phyloP scores from a whole-genome alignment of 257 asterid species.

The Lantana camara region DNA sequence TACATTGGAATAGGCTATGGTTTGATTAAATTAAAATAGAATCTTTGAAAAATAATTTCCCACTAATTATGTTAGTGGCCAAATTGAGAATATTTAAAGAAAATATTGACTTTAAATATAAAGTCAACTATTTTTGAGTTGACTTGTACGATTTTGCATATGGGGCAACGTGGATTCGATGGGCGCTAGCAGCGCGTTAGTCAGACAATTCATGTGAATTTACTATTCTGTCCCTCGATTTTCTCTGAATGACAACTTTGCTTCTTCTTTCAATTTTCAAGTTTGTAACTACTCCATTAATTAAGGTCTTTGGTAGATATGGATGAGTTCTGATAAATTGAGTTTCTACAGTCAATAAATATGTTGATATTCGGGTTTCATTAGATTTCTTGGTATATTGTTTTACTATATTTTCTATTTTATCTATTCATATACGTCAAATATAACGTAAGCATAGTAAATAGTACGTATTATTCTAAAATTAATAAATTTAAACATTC shows the following conservation, averaged over 20 bases:
- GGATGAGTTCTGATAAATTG: too few species aligned
- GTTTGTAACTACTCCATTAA: background rate
- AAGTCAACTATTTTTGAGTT: slow-evolving; percentile 24
- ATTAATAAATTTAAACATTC: too few species aligned
- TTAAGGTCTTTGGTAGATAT: background rate
- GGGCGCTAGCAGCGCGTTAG: slow-evolving; percentile 13
- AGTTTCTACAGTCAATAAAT: too few species aligned
- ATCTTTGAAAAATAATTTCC: background rate
- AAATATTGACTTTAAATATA: background rate
- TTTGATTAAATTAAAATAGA: too few species aligned
- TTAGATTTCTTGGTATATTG: too few species aligned
- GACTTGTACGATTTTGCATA: background rate
- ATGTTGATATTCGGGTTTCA: too few species aligned
- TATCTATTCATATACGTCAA: too few species aligned
- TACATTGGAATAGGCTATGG: too few species aligned
- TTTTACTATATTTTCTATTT: too few species aligned
- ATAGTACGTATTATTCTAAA: too few species aligned
- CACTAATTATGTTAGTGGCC: slow-evolving; percentile 9
- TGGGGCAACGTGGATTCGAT: slow-evolving; percentile 19
- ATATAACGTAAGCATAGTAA: too few species aligned
- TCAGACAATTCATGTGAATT: background rate
- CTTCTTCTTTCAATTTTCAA: background rate
- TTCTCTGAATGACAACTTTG: background rate
- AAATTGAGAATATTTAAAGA: slow-evolving; percentile 13
- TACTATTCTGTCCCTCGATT: slow-evolving; percentile 14